Evolutionary conservation across 306 rosid species (phyloP), one percentile per base, ranked within the genome.

Genomic region (Casuarina glauca): DNA sequence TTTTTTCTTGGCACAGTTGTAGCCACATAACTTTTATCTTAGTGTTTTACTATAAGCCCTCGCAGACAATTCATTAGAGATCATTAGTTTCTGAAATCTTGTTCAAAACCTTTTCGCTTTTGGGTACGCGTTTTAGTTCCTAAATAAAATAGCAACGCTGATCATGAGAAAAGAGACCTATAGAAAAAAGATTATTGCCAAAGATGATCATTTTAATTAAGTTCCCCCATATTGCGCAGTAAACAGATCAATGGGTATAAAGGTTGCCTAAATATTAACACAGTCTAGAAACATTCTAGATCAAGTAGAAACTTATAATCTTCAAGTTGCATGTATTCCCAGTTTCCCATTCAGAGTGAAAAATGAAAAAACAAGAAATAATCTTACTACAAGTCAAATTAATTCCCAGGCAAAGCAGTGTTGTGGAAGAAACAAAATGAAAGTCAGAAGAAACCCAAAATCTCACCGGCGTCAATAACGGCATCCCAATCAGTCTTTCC

Each of bases 401-500:
- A 11, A 52, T 7, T 53, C 62, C 62, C 35, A 19, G 19, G 36
- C 48, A 6, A 11, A 6, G 50, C 50, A 46, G 50, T 9, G 9
- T 9, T 19, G 38, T 5, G 20, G n/a, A 13, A 38, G n/a, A 36
- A 38, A 5, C 3, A 62, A 62, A 62, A 44, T 63, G 12, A 39
- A 36, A 38, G 5, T 15, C 46, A 38, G 42, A 66, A 16, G n/a
- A 35, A 74, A 67, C 6, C 73, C 43, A 52, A 12, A 81, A 82
- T 15, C 52, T 84, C 80, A 95, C 98, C 98, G 50, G 97, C 96
- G 84, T 92, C 98, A 73, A 95, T 95, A 60, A 95, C 97, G 86
- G 97, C 89, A 84, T 95, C 97, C 98, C 98, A 95, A 64, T 95
- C 93, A 11, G 93, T 88, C 26, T 61, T 85, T 2, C 96, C 96